Evolutionary conservation across 257 asterid species (phyloP), one percentile per base, ranked within the genome.

Genomic region (Dorcoceras hygrometricum): DNA sequence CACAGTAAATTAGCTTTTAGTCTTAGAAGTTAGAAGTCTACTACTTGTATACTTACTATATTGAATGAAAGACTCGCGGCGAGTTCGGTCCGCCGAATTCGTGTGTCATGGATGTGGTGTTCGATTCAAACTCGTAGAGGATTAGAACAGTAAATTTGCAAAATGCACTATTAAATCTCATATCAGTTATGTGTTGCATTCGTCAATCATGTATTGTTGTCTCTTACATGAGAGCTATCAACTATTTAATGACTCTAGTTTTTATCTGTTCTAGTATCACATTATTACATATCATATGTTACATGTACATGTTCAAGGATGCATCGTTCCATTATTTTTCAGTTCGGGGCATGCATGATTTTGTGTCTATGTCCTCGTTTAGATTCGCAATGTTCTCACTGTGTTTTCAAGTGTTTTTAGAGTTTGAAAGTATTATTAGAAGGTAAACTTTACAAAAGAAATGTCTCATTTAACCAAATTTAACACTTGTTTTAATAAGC

Each of bases 1-100:
- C 64, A 43, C 31, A 22, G 20, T 46, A 69, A 61, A 24, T 26
- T 65, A 39, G 70, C 54, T 36, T 72, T 62, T 20, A 10, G 34
- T 56, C 34, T 24, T 62, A 9, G 57, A 66, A 59, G 29, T 31
- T 22, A n/a, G n/a, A n/a, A n/a, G n/a, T 18, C 16, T 46, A 46
- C 54, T 18, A 46, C 54, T 46, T 16, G 54, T 46, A 46, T 46
- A 16, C 54, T n/a, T 46, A 46, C 54, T 46, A 18, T 18, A 18
- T 46, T 1, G 22, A 46, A 46, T 14, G 54, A 46, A 46, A 46
- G 54, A 46, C 54, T 46, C 18, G 22, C 20, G 16, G 51, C 51
- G 9, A 43, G 51, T 16, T 43, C 9, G 51, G 6, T 43, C 19
- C 51, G 8, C 19, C 4, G 19, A 43, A 43, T 43, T 14, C 16